phyloP scores from a whole-genome alignment of 2,329 filamentous ascomycete genomes.

The Phaeophleospora eucalypticola region DNA sequence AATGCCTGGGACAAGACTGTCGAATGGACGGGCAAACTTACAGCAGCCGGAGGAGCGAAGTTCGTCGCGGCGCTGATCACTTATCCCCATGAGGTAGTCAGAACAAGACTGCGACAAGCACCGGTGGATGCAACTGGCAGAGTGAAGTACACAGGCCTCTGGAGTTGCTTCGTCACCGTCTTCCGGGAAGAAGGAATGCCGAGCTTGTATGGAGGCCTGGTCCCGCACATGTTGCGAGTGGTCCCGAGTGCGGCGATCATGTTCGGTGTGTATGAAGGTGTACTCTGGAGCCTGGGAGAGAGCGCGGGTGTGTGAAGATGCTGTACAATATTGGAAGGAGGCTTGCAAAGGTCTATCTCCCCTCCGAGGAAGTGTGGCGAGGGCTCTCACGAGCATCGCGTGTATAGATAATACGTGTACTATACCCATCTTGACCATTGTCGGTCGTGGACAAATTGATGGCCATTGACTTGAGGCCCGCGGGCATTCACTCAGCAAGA shows the following conservation, averaged over 20 bases:
- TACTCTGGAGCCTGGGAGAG: slow-evolving; percentile 46
- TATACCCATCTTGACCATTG: no score
- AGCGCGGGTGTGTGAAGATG: slow-evolving; percentile 39
- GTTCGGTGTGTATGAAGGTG: slow-evolving; percentile 77
- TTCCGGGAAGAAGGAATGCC: slow-evolving; percentile 84
- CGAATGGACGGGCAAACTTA: slow-evolving; percentile 72
- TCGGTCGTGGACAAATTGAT: no score
- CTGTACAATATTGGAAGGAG: background rate
- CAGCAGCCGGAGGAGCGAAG: slow-evolving; percentile 79
- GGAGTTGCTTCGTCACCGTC: slow-evolving; percentile 83
- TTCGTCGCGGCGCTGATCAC: slow-evolving; percentile 77
- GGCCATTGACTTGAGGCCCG: no score
- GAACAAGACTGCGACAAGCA: slow-evolving; percentile 79
- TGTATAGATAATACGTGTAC: no score
- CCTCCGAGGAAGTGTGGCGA: no score
- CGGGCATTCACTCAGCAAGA: no score
- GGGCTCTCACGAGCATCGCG: no score
- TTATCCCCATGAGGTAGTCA: slow-evolving; percentile 88
- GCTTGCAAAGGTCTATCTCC: no score
- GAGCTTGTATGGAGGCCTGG: slow-evolving; percentile 83
- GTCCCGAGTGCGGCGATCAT: slow-evolving; percentile 93
- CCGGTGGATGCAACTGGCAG: slow-evolving; percentile 53
- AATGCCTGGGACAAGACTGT: slow-evolving; percentile 70
- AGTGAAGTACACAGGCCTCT: slow-evolving; percentile 81
- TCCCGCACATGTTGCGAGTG: slow-evolving; percentile 83